Evolutionary conservation across 2,329 filamentous ascomycete genomes (phyloP), one percentile per base, ranked within the genome.

Genomic region (Diaporthe velutina): DNA sequence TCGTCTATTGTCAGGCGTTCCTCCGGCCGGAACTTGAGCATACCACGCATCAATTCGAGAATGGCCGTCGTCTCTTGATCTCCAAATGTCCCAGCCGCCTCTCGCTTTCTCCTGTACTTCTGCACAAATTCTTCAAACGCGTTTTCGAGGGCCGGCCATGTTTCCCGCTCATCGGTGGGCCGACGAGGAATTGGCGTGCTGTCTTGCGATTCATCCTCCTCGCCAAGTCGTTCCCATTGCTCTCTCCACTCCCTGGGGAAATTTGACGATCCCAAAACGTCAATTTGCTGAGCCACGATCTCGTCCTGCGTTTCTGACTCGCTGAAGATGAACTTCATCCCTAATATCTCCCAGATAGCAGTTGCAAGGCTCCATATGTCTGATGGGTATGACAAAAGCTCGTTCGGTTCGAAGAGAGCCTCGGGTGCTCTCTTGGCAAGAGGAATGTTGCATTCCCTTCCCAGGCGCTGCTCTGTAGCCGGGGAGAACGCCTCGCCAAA

Each of bases 401-500:
- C 6, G 22, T 35, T 9, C 5, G 55, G 70, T 6, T 71, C 70
- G 12, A 71, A 71, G 0, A 61, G 38, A 40, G 70, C 10, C 17
- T 71, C 68, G 19, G 68, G 68, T 22, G 68, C 68, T 22, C 22
- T 71, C 68, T 71, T 70, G 22, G 73, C 78, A 22, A 74, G 28
- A 22, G 78, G 78, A 8, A 71, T 76, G 28, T 76, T 74, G 60
- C 77, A 79, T 57, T 77, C 72, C 68, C 79, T 67, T 9, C 80
- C 79, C 12, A 66, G 75, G 38, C 80, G 79, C 60, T 50, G 3
- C 1, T 80, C 76, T 30, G 61, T 75, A 22, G 60, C 74, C 25
- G 81, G 79, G 2, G 77, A 42, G 74, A 82, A 83, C 7, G 81
- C 77, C 64, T 82, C 80, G 17, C 82, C 82, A 78, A 83, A 84